Evolutionary conservation across 1,284 basidiomycete genomes (phyloP).

Genomic region (Cutaneotrichosporon spelunceum): DNA sequence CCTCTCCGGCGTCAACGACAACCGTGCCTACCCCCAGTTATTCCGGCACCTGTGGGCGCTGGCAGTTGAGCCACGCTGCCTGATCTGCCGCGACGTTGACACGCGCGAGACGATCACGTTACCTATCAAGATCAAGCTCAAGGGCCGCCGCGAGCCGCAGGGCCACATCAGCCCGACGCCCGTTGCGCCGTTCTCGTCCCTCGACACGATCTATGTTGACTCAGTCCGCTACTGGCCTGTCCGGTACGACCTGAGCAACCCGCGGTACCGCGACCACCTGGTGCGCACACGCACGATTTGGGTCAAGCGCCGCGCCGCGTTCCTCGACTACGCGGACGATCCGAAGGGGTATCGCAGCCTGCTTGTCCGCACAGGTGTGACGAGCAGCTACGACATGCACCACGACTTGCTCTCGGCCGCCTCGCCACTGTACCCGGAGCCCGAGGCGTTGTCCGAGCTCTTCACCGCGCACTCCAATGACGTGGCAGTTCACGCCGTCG

Average conservation of each 20-base stretch:
- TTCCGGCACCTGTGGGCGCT: conserved; percentile 93
- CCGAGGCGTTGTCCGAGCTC: conserved; percentile 69
- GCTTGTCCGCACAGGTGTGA: conserved; percentile 71
- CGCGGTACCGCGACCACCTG: conserved; percentile 66
- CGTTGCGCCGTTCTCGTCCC: conserved; percentile 76
- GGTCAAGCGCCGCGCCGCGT: conserved; percentile 88
- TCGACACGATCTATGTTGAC: conserved; percentile 77
- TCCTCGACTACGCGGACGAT: conserved; percentile 87
- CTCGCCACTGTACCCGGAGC: conserved; percentile 61
- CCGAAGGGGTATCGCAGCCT: conserved; percentile 86
- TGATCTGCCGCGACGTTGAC: conserved; percentile 86
- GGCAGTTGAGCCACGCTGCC: conserved; percentile 87
- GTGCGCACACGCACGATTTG: conserved; percentile 75
- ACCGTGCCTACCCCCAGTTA: conserved; percentile 86
- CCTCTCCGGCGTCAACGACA: conserved; percentile 73
- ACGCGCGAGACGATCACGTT: conserved; percentile 84
- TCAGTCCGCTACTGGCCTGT: conserved; percentile 94
- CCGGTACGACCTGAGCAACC: conserved; percentile 68
- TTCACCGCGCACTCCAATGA: conserved; percentile 80
- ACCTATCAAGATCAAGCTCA: conserved; percentile 75
- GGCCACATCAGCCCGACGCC: conserved; percentile 86
- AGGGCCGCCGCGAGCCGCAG: conserved; percentile 15
- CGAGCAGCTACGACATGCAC: conserved; percentile 66
- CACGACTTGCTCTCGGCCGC: conserved; percentile 74
- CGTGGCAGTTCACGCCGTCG: conserved; percentile 68